Evolutionary conservation across 164 flowering plant species (phyloP).

Genomic region (Macadamia tetraphylla): DNA sequence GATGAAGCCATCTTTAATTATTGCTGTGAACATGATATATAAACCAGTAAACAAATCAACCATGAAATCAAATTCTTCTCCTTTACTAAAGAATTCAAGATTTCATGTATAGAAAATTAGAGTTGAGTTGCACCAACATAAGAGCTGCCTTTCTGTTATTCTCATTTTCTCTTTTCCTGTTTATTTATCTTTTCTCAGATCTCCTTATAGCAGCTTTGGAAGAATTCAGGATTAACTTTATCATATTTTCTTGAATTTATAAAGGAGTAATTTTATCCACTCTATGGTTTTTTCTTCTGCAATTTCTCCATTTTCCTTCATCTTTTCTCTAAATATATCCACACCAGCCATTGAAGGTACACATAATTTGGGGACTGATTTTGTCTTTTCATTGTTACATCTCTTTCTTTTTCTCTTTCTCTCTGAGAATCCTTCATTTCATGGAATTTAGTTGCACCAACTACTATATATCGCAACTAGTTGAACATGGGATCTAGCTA

Average conservation of each 20-base stretch:
- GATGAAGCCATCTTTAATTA: constrained; percentile 43
- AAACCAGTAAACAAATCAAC: no score
- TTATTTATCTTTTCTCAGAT: neutral
- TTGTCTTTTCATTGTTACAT: neutral
- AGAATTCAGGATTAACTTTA: constrained; percentile 16
- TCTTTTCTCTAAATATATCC: neutral
- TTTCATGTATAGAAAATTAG: constrained; percentile 1
- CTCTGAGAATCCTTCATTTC: neutral
- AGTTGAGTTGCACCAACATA: neutral
- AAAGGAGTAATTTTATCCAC: neutral
- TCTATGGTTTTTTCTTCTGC: no score
- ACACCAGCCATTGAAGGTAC: neutral
- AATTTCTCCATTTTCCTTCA: neutral
- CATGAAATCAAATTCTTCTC: neutral
- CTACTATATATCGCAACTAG: neutral
- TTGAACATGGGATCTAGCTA: constrained; percentile 9
- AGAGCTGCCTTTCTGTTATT: neutral
- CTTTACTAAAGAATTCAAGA: neutral
- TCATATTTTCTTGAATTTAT: neutral
- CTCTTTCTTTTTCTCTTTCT: neutral
- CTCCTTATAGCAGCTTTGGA: neutral
- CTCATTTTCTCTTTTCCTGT: neutral
- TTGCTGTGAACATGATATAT: neutral
- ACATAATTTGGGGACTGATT: neutral
- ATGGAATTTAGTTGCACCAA: neutral